Conservation (phyloP, 139 green algal genomes). For the Chloropicon primus region DNA sequence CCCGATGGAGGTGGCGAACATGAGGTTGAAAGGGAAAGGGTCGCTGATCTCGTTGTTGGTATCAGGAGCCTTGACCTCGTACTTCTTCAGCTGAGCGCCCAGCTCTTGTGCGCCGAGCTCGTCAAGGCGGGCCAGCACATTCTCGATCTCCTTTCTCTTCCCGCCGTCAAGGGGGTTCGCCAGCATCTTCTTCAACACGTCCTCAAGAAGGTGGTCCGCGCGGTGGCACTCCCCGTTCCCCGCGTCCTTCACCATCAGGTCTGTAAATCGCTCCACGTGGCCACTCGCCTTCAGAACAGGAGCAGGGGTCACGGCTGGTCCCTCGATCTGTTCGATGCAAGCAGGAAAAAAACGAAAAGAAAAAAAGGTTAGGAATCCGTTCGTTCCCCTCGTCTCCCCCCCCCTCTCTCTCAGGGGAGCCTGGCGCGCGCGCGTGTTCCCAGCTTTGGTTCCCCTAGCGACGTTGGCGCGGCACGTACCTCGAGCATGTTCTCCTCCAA, state of each 20-base stretch:
- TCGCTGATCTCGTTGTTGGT: slow-evolving; percentile 81
- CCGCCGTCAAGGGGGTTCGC: slow-evolving; percentile 48
- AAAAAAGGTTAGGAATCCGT: no score
- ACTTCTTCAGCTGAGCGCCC: slow-evolving; percentile 56
- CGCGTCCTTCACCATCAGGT: slow-evolving; percentile 93
- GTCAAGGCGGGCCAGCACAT: slow-evolving; percentile 63
- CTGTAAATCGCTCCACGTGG: slow-evolving; percentile 95
- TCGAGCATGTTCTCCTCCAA: slow-evolving; percentile 98
- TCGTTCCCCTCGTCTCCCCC: no score
- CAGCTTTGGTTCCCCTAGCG: not conserved
- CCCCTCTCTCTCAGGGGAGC: no score
- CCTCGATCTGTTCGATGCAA: slow-evolving; percentile 71
- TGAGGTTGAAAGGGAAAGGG: slow-evolving; percentile 98
- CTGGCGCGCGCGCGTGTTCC: no score
- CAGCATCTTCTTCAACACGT: slow-evolving; percentile 58
- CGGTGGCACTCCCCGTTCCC: slow-evolving; percentile 55
- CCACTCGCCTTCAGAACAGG: slow-evolving; percentile 81
- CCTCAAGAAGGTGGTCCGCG: slow-evolving; percentile 92
- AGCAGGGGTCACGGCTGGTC: slow-evolving; percentile 91
- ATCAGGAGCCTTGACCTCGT: slow-evolving; percentile 73
- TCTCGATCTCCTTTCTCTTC: slow-evolving; percentile 36
- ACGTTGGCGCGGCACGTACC: slow-evolving; percentile 20
- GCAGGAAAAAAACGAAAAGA: no score
- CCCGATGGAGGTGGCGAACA: slow-evolving; percentile 68
- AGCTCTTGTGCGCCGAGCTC: slow-evolving; percentile 71